Conservation (phyloP, 257 asterid species). For the Solanum clarkiae region DNA sequence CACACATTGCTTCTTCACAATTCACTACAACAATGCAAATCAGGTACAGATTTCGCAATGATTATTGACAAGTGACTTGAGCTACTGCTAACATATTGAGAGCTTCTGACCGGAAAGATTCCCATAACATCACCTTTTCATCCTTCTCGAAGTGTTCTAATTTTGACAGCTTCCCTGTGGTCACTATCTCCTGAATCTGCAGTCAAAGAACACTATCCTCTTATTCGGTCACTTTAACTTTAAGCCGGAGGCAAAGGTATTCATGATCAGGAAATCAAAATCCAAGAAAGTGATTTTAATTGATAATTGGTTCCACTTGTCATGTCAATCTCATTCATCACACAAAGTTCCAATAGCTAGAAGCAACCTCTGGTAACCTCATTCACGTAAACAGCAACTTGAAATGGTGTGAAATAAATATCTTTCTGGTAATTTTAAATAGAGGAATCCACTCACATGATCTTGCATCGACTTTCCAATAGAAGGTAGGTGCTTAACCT, state of each 20-base stretch:
- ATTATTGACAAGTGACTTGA: not conserved
- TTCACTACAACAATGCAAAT: not conserved
- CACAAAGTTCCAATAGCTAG: not conserved
- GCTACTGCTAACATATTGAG: not conserved
- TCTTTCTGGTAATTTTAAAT: not conserved
- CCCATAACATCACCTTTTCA: slow-evolving; percentile 58
- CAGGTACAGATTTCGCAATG: not conserved
- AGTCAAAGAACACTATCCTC: slow-evolving; percentile 9
- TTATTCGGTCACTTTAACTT: not conserved
- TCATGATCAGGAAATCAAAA: not conserved
- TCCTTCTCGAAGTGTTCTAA: slow-evolving; percentile 88
- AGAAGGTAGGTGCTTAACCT: slow-evolving; percentile 73
- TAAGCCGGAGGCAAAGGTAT: not conserved
- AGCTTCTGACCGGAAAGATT: not conserved
- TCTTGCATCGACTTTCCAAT: slow-evolving; percentile 91
- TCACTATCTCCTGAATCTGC: slow-evolving; percentile 96
- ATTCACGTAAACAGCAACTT: not conserved
- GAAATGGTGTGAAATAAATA: not conserved
- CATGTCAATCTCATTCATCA: not conserved
- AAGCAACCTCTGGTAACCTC: not conserved
- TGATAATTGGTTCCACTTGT: not conserved
- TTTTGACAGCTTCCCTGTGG: slow-evolving; percentile 84
- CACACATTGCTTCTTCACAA: not conserved
- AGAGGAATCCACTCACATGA: slow-evolving; percentile 46
- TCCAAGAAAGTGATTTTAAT: not conserved